Evolutionary conservation across 345 rosid species (phyloP).

Genomic region (Eucalyptus pumila): DNA sequence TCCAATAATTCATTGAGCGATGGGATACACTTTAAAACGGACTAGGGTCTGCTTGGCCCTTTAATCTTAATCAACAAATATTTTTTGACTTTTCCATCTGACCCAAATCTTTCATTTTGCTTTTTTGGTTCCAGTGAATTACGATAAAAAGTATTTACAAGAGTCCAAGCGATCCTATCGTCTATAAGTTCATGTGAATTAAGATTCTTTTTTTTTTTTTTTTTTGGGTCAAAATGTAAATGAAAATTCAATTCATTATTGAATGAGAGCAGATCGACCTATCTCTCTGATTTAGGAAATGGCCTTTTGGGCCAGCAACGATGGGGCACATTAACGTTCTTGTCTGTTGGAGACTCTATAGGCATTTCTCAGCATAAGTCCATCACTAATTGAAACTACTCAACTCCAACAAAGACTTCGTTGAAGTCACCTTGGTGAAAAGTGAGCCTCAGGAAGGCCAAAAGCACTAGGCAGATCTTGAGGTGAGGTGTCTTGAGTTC

Average conservation of each 20-base stretch:
- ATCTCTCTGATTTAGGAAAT: neutral
- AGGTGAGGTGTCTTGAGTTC: neutral
- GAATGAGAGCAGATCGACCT: neutral
- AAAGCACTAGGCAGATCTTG: neutral
- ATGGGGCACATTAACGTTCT: fast-evolving
- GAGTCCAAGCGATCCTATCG: fast-evolving
- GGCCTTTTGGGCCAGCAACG: neutral
- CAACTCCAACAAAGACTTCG: neutral
- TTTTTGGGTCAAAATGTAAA: no score
- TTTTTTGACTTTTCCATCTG: neutral
- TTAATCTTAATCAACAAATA: neutral
- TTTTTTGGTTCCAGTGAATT: neutral
- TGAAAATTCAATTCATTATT: no score
- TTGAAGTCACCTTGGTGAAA: no score
- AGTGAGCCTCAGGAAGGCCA: neutral
- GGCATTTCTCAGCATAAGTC: neutral
- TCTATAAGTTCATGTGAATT: no score
- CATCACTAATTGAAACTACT: neutral
- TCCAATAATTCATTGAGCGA: neutral
- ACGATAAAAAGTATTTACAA: fast-evolving
- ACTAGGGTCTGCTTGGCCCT: neutral
- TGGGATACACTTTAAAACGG: neutral
- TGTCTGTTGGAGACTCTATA: neutral
- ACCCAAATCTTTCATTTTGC: neutral
- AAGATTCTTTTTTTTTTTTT: no score